Percentiles rank a stretch among this genome's conserved stretches.
Conservation (phyloP, 2,329 filamentous ascomycete species). For the Hymenoscyphus fraxineus region DNA sequence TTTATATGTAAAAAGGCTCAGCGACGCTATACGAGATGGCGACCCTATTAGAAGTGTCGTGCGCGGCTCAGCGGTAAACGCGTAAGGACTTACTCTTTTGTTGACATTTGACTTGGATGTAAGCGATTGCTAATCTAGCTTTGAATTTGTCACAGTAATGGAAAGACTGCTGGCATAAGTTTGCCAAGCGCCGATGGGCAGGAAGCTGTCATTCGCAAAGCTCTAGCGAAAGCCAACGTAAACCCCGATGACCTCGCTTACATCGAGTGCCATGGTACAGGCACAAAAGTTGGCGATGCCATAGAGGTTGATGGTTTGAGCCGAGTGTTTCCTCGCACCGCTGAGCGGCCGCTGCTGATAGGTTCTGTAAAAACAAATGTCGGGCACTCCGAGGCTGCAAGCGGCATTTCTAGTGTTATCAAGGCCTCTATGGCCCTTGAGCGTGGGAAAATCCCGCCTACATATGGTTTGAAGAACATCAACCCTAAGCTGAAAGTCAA, state of each 20-base stretch:
- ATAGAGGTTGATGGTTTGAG: slow-evolving; percentile 21
- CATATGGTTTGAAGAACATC: slow-evolving; percentile 2
- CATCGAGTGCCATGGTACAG: slow-evolving; percentile 19
- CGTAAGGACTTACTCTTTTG: slow-evolving; percentile 18
- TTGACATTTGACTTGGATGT: too few relatives aligned
- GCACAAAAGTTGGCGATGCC: slow-evolving; percentile 9
- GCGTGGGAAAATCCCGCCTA: slow-evolving; percentile 36
- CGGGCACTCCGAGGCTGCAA: slow-evolving; percentile 28
- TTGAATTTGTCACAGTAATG: slow-evolving; percentile 39
- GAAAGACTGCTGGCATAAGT: slow-evolving; percentile 52
- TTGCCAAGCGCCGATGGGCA: slow-evolving; percentile 48
- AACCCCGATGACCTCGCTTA: slow-evolving; percentile 9
- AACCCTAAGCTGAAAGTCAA: slow-evolving; percentile 16
- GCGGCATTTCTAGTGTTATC: slow-evolving; percentile 21
- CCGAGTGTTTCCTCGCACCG: not conserved
- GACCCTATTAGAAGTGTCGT: slow-evolving; percentile 55
- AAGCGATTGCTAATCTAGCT: too few relatives aligned
- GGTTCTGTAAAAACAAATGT: slow-evolving; percentile 30
- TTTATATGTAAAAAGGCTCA: slow-evolving; percentile 55
- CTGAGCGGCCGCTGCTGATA: slow-evolving; percentile 10
- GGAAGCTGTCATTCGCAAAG: slow-evolving; percentile 10
- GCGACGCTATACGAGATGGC: slow-evolving; percentile 55
- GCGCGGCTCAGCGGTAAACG: slow-evolving; percentile 47
- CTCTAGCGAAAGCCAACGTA: slow-evolving; percentile 10
- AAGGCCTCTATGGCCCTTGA: slow-evolving; percentile 21